Evolutionary conservation across 139 green algal species (phyloP).

Genomic region (Zygnema cylindricum): DNA sequence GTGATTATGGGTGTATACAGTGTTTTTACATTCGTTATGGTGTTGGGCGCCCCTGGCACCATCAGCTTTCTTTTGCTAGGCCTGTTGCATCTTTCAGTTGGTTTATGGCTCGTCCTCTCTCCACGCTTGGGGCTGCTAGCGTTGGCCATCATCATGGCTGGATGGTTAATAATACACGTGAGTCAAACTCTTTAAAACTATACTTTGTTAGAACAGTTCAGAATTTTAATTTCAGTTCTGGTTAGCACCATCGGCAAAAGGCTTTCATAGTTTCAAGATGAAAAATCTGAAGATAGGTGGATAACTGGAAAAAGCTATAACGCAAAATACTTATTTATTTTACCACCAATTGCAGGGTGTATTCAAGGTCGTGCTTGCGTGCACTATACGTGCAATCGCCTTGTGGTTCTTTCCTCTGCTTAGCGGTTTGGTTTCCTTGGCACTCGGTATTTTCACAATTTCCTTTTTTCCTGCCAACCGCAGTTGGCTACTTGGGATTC

Average conservation of each 20-base stretch:
- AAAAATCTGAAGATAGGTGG: no score
- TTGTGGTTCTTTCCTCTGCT: slow-evolving; percentile 53
- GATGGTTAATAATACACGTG: slow-evolving; percentile 50
- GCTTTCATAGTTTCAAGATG: no score
- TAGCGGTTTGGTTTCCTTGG: slow-evolving; percentile 50
- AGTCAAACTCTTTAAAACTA: no score
- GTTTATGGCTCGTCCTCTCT: slow-evolving; percentile 48
- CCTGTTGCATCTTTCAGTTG: slow-evolving; percentile 29
- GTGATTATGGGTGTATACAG: slow-evolving; percentile 15
- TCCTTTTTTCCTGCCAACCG: slow-evolving; percentile 20
- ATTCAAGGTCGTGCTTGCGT: slow-evolving; percentile 37
- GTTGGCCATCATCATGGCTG: slow-evolving; percentile 36
- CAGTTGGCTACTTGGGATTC: slow-evolving; percentile 31
- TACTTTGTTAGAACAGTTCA: no score
- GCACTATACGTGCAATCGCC: background rate
- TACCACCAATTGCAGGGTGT: slow-evolving; percentile 40
- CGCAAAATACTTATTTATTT: no score
- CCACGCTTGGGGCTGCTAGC: slow-evolving; percentile 5
- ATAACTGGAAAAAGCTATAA: no score
- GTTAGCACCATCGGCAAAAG: no score
- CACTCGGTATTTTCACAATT: slow-evolving; percentile 18
- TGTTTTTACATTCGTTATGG: slow-evolving; percentile 10
- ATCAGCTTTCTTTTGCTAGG: slow-evolving; percentile 37
- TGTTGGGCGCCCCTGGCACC: slow-evolving; percentile 31
- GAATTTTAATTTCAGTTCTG: no score